Conservation (phyloP, 2,329 filamentous ascomycete species). For the Ophiocordyceps australis region DNA sequence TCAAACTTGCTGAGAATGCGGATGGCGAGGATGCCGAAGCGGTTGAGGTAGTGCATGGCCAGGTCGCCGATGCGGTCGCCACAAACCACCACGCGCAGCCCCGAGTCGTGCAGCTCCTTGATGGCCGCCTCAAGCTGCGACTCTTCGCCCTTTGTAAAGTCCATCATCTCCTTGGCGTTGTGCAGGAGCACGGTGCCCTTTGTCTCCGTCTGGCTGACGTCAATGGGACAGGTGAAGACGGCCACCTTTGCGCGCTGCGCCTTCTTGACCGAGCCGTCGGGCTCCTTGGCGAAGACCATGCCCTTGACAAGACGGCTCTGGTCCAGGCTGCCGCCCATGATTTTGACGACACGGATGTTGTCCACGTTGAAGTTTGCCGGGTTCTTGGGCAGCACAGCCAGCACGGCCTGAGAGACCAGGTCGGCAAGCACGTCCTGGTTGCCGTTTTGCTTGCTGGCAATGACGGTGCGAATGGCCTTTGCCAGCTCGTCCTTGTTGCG, state of each 20-base stretch:
- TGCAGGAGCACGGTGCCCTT: constrained; percentile 95
- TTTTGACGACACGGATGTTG: constrained; percentile 97
- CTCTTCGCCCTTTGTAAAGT: constrained; percentile 97
- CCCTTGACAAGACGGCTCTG: constrained; percentile 91
- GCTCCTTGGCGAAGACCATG: constrained; percentile 95
- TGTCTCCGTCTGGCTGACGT: constrained; percentile 91
- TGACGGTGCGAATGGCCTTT: constrained; percentile 90
- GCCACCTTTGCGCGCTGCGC: constrained; percentile 85
- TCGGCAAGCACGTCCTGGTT: constrained; percentile 76
- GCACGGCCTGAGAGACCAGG: constrained; percentile 68
- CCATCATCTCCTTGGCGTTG: constrained; percentile 96
- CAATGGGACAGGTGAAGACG: constrained; percentile 91
- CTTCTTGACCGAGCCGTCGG: constrained; percentile 85
- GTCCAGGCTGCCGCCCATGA: constrained; percentile 91
- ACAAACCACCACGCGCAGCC: constrained; percentile 78
- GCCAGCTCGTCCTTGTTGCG: constrained; percentile 65
- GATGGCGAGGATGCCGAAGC: constrained; percentile 88
- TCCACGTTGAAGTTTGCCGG: constrained; percentile 94
- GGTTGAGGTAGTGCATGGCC: constrained; percentile 94
- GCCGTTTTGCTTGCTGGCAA: constrained; percentile 92
- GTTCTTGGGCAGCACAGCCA: constrained; percentile 90
- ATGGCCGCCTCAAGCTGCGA: constrained; percentile 73
- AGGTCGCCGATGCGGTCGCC: constrained; percentile 91
- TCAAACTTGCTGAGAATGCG: constrained; percentile 98
- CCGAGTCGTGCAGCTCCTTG: constrained; percentile 92